Percentiles rank a stretch among this genome's conserved stretches.
Conservation (phyloP, 2,329 filamentous ascomycete species). For the Pestalotiopsis sp. region DNA sequence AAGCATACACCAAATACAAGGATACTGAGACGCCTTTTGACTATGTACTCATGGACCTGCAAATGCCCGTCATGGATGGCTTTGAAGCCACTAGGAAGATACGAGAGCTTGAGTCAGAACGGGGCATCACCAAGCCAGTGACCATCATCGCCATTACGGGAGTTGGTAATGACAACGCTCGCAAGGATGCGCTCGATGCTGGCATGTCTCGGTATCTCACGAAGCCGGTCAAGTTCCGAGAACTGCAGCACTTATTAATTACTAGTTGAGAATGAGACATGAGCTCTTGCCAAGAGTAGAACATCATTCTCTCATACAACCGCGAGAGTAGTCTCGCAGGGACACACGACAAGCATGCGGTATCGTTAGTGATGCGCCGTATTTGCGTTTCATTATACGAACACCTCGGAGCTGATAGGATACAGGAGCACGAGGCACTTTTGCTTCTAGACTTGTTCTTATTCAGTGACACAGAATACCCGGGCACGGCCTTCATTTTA, state of each 20-base stretch:
- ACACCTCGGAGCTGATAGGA: too few relatives aligned
- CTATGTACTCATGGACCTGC: conserved; percentile 87
- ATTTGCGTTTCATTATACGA: too few relatives aligned
- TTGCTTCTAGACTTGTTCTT: too few relatives aligned
- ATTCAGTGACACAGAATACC: too few relatives aligned
- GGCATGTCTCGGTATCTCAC: conserved; percentile 50
- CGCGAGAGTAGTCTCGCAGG: too few relatives aligned
- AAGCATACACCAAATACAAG: conserved; percentile 92
- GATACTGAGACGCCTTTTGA: conserved; percentile 78
- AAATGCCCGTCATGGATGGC: conserved; percentile 49
- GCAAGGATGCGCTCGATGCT: conserved; percentile 46
- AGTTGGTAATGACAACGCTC: conserved; percentile 42
- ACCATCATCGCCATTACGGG: conserved; percentile 49
- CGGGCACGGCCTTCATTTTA: too few relatives aligned
- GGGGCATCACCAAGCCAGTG: conserved; percentile 34
- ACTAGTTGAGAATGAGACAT: background rate
- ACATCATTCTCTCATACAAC: background rate
- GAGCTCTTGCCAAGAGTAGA: background rate
- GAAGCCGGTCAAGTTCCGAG: conserved; percentile 44
- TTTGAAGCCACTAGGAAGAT: conserved; percentile 42
- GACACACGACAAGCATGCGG: too few relatives aligned
- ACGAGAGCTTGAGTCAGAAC: conserved; percentile 41
- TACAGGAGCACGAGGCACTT: too few relatives aligned
- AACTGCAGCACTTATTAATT: conserved; percentile 24
- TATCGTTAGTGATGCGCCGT: too few relatives aligned